Conservation (phyloP, 306 rosid species). For the Inga laurina region DNA sequence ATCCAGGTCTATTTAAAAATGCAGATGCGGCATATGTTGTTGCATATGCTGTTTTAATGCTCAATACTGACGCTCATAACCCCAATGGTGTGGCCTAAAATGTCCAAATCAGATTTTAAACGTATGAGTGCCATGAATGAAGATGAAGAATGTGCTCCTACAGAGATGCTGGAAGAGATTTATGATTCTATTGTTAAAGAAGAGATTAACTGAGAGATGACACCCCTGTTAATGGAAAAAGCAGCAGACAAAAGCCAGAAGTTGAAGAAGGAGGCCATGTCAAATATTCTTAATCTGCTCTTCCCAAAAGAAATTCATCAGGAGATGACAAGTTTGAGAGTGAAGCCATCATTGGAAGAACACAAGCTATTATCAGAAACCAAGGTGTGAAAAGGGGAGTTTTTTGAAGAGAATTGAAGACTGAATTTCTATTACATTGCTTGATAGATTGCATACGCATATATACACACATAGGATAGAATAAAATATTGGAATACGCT, state of each 20-base stretch:
- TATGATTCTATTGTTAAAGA: slow-evolving; percentile 90
- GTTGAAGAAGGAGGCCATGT: slow-evolving; percentile 93
- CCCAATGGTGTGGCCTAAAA: slow-evolving; percentile 99
- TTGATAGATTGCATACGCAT: no score
- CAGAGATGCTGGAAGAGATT: slow-evolving; percentile 85
- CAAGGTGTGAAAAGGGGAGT: slow-evolving; percentile 85
- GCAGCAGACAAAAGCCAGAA: slow-evolving; percentile 66
- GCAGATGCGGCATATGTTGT: slow-evolving; percentile 99
- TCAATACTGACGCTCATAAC: slow-evolving; percentile 97
- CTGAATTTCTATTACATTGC: no score
- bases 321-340: slow-evolving; percentile 83
- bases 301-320: slow-evolving; percentile 73
- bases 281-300: slow-evolving; percentile 91
- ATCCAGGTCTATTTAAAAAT: slow-evolving; percentile 90
- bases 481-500: no score
- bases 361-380: slow-evolving; percentile 87
- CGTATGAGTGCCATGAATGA: slow-evolving; percentile 88
- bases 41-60: slow-evolving; percentile 94
- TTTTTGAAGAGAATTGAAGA: no score
- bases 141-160: slow-evolving; percentile 88
- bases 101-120: slow-evolving; percentile 90
- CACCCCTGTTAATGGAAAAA: slow-evolving; percentile 55
- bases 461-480: no score
- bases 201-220: slow-evolving; percentile 95
- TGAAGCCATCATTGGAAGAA: slow-evolving; percentile 87